Conservation (phyloP, 768 basidiomycete genomes). For the Mycena venus region DNA sequence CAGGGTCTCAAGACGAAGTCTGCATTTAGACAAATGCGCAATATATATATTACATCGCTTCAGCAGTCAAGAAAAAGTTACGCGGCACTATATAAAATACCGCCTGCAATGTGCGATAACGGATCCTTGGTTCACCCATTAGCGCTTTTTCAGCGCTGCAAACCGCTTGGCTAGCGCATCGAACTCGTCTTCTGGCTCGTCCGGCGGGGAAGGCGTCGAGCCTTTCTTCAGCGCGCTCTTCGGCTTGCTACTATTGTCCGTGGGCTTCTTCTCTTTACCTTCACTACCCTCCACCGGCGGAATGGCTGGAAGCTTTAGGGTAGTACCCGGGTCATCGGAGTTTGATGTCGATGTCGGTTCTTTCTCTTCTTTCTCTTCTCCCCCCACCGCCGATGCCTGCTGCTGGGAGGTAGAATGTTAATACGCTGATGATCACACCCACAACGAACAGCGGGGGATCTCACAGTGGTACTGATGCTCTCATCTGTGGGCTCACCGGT, state of each 20-base stretch:
- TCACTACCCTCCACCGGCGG: constrained; percentile 66
- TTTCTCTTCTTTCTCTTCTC: constrained; percentile 35
- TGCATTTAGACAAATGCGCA: constrained; percentile 5
- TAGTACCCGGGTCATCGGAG: constrained; percentile 46
- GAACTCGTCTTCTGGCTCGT: constrained; percentile 70
- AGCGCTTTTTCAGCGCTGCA: constrained; percentile 89
- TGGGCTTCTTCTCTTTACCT: constrained; percentile 47
- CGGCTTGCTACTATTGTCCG: constrained; percentile 36
- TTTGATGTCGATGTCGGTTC: constrained; percentile 39
- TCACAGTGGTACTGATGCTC: no score
- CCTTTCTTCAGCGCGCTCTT: constrained; percentile 39
- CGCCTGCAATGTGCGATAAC: background rate
- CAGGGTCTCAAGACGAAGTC: background rate
- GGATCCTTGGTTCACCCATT: constrained; percentile 24
- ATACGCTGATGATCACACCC: constrained; percentile 14
- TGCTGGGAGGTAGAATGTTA: background rate
- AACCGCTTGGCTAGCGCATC: constrained; percentile 84
- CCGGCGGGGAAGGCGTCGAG: constrained; percentile 43
- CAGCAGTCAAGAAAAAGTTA: background rate
- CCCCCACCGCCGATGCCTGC: constrained; percentile 33
- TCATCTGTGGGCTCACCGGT: constrained; percentile 46
- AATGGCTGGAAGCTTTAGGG: constrained; percentile 62
- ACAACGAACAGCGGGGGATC: constrained; percentile 50
- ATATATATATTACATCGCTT: constrained; percentile 1
- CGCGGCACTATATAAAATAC: background rate